Evolutionary conservation across 495 filamentous ascomycete species (phyloP).

Genomic region (Pyronema domesticum): DNA sequence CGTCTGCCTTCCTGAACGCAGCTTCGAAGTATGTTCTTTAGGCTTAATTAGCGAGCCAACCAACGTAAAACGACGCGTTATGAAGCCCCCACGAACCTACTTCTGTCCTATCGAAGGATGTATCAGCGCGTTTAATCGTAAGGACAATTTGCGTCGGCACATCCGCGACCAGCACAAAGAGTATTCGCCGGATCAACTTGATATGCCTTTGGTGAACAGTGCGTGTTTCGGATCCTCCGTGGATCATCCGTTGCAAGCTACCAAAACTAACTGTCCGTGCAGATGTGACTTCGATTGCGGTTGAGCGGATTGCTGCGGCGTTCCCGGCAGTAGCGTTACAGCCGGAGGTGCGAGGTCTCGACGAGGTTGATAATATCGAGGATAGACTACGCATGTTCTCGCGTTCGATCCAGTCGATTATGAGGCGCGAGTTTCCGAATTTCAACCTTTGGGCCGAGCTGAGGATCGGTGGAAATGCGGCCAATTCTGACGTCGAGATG

Average conservation of each 20-base stretch:
- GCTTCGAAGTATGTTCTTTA: not conserved
- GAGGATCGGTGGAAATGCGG: not conserved
- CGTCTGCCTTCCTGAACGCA: not conserved
- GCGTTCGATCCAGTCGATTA: not conserved
- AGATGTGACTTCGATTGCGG: not conserved
- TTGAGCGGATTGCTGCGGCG: not conserved
- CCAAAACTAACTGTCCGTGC: not conserved
- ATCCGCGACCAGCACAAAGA: not conserved
- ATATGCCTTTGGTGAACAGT: not conserved
- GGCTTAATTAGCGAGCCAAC: not conserved
- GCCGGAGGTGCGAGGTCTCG: not conserved
- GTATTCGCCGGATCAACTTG: not conserved
- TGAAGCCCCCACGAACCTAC: not conserved
- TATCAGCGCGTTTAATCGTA: not conserved
- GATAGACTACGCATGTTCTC: not conserved
- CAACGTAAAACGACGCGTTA: not conserved
- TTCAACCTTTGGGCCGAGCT: constrained; percentile 1
- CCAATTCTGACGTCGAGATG: too few relatives aligned
- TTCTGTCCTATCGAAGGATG: not conserved
- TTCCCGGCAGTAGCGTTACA: not conserved
- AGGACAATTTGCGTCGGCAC: not conserved
- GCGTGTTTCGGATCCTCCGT: not conserved
- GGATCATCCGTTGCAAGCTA: not conserved
- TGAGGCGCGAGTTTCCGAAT: not conserved
- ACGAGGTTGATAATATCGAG: not conserved